These are phyloP conservation scores for Penicillium sp. DNA, from an alignment of 2,329 filamentous ascomycete species.

Conservation along the genomic window DNA sequence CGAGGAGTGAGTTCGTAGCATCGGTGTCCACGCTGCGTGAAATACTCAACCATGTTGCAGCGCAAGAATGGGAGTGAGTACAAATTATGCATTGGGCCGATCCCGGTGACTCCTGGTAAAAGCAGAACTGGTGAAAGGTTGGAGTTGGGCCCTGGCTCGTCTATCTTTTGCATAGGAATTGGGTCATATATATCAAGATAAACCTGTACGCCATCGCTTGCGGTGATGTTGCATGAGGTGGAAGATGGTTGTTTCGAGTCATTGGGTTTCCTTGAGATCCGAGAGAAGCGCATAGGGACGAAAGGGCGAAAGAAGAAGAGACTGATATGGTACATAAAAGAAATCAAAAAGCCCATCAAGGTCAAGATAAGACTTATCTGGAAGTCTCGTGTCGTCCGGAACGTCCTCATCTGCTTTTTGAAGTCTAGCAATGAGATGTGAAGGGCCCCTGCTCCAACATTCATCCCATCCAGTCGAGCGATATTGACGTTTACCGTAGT, in stretches of 20 bases:
- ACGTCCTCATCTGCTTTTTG: slow-evolving; percentile 9
- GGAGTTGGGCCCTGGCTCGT: too few species aligned
- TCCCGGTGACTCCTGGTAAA: not conserved
- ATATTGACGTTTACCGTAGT: slow-evolving; percentile 14
- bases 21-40: slow-evolving; percentile 4
- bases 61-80: slow-evolving; percentile 1
- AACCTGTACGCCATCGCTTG: not conserved
- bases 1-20: slow-evolving; percentile 9
- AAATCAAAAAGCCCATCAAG: slow-evolving; percentile 10
- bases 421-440: slow-evolving; percentile 14
- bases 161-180: not conserved
- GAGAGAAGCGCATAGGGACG: not conserved
- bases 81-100: not conserved
- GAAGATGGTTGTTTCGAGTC: not conserved
- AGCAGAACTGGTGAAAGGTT: not conserved
- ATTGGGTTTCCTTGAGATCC: not conserved
- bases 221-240: not conserved
- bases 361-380: not conserved
- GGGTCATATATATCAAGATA: not conserved
- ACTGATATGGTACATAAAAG: slow-evolving; percentile 6
- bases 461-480: not conserved
- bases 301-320: slow-evolving; percentile 14
- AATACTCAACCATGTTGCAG: slow-evolving; percentile 9
- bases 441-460: slow-evolving; percentile 10
- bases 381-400: not conserved